Evolutionary conservation across 495 filamentous ascomycete species (phyloP).

Genomic region (Penicillium chermesinum): DNA sequence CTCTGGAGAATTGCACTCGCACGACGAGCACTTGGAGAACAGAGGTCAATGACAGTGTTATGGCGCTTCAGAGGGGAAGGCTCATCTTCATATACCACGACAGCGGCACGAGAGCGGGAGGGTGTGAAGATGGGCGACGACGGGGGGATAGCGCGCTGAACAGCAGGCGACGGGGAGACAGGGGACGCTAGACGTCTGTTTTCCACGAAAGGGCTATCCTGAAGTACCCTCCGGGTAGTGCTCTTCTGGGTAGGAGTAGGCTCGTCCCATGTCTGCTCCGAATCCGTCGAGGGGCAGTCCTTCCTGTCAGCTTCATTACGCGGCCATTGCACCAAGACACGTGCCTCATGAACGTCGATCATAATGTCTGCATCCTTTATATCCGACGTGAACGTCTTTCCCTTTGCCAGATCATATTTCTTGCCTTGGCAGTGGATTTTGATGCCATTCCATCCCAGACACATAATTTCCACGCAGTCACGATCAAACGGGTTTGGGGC

Average conservation of each 20-base stretch:
- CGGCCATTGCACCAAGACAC: constrained; percentile 87
- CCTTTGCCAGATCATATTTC: constrained; percentile 80
- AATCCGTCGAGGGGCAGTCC: constrained; percentile 54
- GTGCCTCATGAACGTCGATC: constrained; percentile 89
- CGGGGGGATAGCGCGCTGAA: constrained; percentile 36
- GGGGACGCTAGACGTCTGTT: constrained; percentile 60
- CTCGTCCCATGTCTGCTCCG: constrained; percentile 67
- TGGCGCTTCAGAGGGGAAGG: constrained; percentile 36
- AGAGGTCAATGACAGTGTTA: constrained; percentile 20
- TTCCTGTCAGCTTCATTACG: constrained; percentile 47
- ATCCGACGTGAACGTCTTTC: constrained; percentile 85
- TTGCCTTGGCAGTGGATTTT: constrained; percentile 89
- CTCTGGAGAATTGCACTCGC: constrained; percentile 36
- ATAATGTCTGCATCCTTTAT: constrained; percentile 88
- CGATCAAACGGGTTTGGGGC: constrained; percentile 57
- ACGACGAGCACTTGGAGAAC: constrained; percentile 22
- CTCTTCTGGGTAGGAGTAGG: constrained; percentile 34
- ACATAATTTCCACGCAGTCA: constrained; percentile 76
- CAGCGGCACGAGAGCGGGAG: constrained; percentile 39
- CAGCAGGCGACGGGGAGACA: constrained; percentile 66
- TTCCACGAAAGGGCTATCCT: constrained; percentile 63
- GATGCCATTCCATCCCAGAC: constrained; percentile 92
- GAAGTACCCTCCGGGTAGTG: constrained; percentile 25
- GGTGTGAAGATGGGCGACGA: constrained; percentile 41
- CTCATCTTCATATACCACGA: constrained; percentile 62